Base-by-base conservation (phyloP, 306 rosid species). In the Nissolia schottii region DNA sequence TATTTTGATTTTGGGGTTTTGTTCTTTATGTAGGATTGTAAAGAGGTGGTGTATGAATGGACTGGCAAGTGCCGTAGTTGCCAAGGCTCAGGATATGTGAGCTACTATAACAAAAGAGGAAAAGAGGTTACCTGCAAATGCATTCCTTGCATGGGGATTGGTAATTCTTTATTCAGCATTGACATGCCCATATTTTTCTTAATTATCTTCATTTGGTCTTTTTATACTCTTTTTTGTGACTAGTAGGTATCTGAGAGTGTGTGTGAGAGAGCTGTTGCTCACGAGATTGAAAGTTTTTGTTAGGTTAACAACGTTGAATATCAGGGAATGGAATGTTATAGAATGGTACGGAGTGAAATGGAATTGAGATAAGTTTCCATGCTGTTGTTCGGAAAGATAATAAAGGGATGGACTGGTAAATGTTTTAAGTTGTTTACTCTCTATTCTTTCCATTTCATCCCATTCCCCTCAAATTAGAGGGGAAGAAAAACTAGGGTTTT, bases 31-130 rank as follows among this genome's bases (percentile, higher is more conserved):
- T 73, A 94, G 98, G 98, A 94, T 70, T 91, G 98, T 80, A 94
- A 83, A 85, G 96, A 81, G 83, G 96, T 94, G 49, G 98, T 94
- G 22, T 94, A 89, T 77, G 98, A 91, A 80, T 94, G 98, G 98
- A 94, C 98, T 29, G 97, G 98, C 6, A 85, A 89, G 79, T 94
- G 97, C 79, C 81, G 92, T 72, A 91, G 97, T 80, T 94, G 97
- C 85, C 96, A 89, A 73, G 98, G 98, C 49, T 91, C 98, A 0
- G 98, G 98, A 77, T 87, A 64, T 74, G 87, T 81, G 25, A 89
- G 83, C 88, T 86, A 89, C 79, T 89, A 86, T 70, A 89, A 73
- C 72, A 91, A 85, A 79, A 86, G 97, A 84, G 97, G 98, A 51
- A 91, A 84, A 63, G 84, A 60, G 70, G 67, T 32, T 25, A 69